Evolutionary conservation across 2,329 filamentous ascomycete species (phyloP).

Genomic region (Tolypocladium guangdongense): DNA sequence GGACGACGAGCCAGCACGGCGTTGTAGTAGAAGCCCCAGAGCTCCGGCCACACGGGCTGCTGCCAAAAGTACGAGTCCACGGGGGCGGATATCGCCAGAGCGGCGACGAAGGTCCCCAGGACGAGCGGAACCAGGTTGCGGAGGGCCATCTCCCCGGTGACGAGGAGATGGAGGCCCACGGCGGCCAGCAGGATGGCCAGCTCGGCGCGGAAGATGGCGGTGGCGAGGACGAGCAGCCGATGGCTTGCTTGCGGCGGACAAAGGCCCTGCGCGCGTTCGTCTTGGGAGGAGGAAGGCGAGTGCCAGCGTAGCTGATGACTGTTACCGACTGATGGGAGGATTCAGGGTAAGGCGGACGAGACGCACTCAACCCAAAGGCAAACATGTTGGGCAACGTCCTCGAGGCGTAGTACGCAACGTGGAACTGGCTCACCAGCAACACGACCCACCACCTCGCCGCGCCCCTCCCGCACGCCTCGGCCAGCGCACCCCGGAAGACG

Average conservation of each 20-base stretch:
- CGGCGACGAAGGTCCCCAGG: constrained; percentile 50
- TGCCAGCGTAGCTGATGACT: constrained; percentile 50
- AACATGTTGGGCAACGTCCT: constrained; percentile 94
- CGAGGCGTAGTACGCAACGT: constrained; percentile 85
- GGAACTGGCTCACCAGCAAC: constrained; percentile 78
- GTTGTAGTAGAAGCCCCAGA: constrained; percentile 84
- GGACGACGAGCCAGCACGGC: constrained; percentile 68
- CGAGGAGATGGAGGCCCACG: constrained; percentile 53
- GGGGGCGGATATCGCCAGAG: constrained; percentile 58
- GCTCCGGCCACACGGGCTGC: constrained; percentile 76
- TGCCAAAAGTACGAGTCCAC: constrained; percentile 96
- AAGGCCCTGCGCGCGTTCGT: constrained; percentile 13
- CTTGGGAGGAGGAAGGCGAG: constrained; percentile 34
- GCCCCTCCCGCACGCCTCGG: constrained; percentile 53
- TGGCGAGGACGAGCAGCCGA: constrained; percentile 72
- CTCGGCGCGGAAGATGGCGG: constrained; percentile 82
- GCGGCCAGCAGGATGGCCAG: constrained; percentile 68
- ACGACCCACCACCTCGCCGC: constrained; percentile 70
- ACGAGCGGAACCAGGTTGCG: constrained; percentile 56
- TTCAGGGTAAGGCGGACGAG: neutral
- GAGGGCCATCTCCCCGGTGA: constrained; percentile 39
- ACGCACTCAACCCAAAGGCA: constrained; percentile 74
- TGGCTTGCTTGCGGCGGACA: constrained; percentile 48
- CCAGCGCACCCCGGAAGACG: constrained; percentile 53
- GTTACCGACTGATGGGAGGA: neutral